Evolutionary conservation across 139 green algal species (phyloP), one percentile per base, ranked within the genome.

Genomic region (Coccomyxa sp.): DNA sequence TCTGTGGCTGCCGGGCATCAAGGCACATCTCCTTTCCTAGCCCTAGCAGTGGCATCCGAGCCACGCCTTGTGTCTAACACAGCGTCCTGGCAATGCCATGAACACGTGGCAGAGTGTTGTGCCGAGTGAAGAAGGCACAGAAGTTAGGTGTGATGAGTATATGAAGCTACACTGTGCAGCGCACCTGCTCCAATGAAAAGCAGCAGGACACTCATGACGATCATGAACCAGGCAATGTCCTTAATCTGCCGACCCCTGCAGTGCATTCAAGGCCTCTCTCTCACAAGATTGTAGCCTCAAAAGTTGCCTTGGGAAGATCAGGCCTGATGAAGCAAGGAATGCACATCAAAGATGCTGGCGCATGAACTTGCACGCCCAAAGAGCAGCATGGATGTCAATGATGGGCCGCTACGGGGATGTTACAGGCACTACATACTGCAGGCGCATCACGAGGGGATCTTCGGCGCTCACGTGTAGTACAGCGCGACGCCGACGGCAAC

Each of bases 191-290:
- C 80, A 74, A 91, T 86, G 74, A 91, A 54, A 9, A 91, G 79
- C 54, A 91, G 82, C 24, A 91, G 74, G n/a, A 70, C 80, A 41
- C 39, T 73, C 68, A 77, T 83, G 33, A 82, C 2, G 74, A 86
- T 80, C 74, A 91, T 87, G 75, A 91, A 91, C 86, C 86, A 91
- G 38, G 77, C 74, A 40, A 91, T 80, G 77, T 84, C 85, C 12
- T 58, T 82, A 71, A 91, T 90, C 38, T 69, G 74, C 54, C 79
- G 78, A 7, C 86, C 86, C 29, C 81, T 88, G 84, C 81, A 74
- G 27, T 7, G 16, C 38, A 75, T 31, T 35, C 33, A 74, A 31
- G n/a, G n/a, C n/a, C n/a, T n/a, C n/a, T n/a, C n/a, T n/a, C n/a
- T n/a, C n/a, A n/a, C n/a, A n/a, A n/a, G n/a, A n/a, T n/a, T n/a